A percentile compares a stretch with the other conserved stretches of the same genome.
These are phyloP conservation scores for Leptomonas pyrrhocoris DNA, from an alignment of 208 protist species.

Conservation along the genomic window DNA sequence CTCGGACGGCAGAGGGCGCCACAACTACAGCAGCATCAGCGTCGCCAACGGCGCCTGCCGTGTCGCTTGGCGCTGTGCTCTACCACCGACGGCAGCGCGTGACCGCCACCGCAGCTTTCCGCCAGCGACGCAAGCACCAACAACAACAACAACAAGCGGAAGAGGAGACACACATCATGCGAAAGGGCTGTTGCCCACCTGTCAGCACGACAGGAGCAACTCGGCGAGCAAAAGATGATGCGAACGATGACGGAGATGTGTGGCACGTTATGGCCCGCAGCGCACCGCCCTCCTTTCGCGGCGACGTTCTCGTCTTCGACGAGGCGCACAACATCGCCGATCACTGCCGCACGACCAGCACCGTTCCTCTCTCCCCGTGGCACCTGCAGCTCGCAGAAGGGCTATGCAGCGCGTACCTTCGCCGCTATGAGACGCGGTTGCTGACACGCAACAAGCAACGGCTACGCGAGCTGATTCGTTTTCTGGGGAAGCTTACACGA, in stretches of 20 bases:
- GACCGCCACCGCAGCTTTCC: conserved; percentile 17
- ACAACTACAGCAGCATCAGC: neutral
- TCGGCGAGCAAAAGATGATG: neutral
- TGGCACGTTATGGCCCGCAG: conserved; percentile 26
- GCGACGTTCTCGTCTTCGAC: conserved; percentile 92
- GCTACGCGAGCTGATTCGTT: conserved; percentile 78
- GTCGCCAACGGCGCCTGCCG: neutral
- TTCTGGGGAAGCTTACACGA: conserved; percentile 47
- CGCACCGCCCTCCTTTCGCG: conserved; percentile 63
- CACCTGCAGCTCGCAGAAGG: conserved; percentile 50
- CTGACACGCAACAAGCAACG: conserved; percentile 88
- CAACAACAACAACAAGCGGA: conserved; percentile 11
- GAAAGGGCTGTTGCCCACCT: no score
- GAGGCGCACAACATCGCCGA: conserved; percentile 97
- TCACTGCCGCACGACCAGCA: conserved; percentile 86
- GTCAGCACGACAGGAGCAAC: no score
- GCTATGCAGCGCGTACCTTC: conserved; percentile 68
- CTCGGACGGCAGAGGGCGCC: no score
- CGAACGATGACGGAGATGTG: conserved; percentile 14
- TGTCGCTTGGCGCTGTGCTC: conserved; percentile 28
- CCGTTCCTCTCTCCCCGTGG: conserved; percentile 37
- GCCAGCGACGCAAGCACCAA: neutral
- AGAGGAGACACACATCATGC: neutral
- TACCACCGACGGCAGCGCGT: conserved; percentile 32
- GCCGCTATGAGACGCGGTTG: conserved; percentile 78